Evolutionary conservation across 192 early-diverging fungal genomes (phyloP).

Genomic region (Gonapodya sp.): DNA sequence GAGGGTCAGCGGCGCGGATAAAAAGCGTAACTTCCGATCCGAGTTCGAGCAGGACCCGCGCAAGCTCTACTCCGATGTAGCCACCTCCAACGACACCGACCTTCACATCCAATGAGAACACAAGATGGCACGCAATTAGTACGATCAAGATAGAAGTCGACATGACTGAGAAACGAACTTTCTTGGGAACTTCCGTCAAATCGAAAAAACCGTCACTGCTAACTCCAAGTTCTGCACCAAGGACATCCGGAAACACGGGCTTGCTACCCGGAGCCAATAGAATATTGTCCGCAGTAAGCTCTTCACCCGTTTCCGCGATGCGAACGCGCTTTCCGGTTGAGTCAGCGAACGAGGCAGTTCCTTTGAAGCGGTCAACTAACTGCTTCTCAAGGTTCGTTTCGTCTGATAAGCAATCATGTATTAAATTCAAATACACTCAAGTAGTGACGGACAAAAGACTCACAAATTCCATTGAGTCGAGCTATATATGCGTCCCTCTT

Average conservation of each 20-base stretch:
- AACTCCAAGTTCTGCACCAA: conserved; percentile 81
- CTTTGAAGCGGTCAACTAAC: conserved; percentile 69
- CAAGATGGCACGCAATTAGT: conserved; percentile 5
- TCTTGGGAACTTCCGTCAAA: conserved; percentile 79
- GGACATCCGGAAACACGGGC: conserved; percentile 42
- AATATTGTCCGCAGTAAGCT: conserved; percentile 70
- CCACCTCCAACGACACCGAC: conserved; percentile 69
- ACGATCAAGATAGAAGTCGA: no score
- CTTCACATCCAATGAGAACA: conserved; percentile 22
- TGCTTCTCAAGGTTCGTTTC: conserved; percentile 82
- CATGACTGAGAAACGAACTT: conserved; percentile 40
- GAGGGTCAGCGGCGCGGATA: conserved; percentile 74
- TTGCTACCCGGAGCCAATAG: conserved; percentile 74
- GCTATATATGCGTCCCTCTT: conserved; percentile 94
- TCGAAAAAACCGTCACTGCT: conserved; percentile 95
- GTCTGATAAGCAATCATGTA: no score
- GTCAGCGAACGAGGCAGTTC: conserved; percentile 75
- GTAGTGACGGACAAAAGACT: not conserved
- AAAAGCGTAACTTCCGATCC: conserved; percentile 77
- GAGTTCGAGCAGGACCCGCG: conserved; percentile 83
- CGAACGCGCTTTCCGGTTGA: conserved; percentile 10
- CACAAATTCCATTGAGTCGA: conserved; percentile 88
- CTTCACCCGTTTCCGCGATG: conserved; percentile 27
- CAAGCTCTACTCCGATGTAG: conserved; percentile 95
- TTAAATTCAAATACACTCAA: no score